Base-by-base conservation (phyloP, 495 filamentous ascomycete genomes). In the Monascus purpureus region DNA sequence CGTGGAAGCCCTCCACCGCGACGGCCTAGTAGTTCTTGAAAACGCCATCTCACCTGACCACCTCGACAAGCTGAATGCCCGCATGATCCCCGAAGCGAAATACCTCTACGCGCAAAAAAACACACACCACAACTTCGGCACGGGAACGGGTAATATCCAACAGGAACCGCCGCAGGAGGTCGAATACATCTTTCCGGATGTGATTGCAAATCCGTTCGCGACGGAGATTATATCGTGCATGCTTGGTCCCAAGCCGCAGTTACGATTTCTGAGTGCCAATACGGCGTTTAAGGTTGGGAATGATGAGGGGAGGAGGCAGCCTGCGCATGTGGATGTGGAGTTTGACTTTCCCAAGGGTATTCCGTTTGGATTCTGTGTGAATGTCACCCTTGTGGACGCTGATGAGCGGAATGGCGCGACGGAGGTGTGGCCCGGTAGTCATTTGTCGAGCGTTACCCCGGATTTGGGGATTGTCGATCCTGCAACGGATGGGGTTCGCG, bases 21-120 rank as follows among this genome's bases (percentile, higher is more conserved):
- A 77, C 46, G 74, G 70, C 28, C 60, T 77, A 18, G 65, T 77
- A 28, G 68, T 76, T n/a, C 55, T 74, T 25, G 50, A 59, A 25
- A 61, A 70, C 33, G 58, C 60, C 11, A 45, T 73, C 29, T 31
- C 53, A 15, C 49, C 54, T 27, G 28, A 38, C 0, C 44, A 63
- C 12, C 45, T 73, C n/a, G 60, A 72, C 41, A 47, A 49, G 5
- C 45, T 74, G 9, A 70, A 73, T 36, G 38, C 32, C 23, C 60
- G 59, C 24, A 71, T 73, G 70, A 47, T 65, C 2, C 39, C 59
- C 16, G 69, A 75, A 42, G 65, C 70, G 3, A 42, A 50, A 11
- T 32, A 27, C 1, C 49, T 70, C 11, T 57, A 65, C 34, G 47
- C 41, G 3, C 40, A 44, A 23, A 50, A 55, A 17, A 57, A 25